Evolutionary conservation across 2,329 filamentous ascomycete species (phyloP), one percentile per base, ranked within the genome.

Genomic region (Pseudogymnoascus sp.): DNA sequence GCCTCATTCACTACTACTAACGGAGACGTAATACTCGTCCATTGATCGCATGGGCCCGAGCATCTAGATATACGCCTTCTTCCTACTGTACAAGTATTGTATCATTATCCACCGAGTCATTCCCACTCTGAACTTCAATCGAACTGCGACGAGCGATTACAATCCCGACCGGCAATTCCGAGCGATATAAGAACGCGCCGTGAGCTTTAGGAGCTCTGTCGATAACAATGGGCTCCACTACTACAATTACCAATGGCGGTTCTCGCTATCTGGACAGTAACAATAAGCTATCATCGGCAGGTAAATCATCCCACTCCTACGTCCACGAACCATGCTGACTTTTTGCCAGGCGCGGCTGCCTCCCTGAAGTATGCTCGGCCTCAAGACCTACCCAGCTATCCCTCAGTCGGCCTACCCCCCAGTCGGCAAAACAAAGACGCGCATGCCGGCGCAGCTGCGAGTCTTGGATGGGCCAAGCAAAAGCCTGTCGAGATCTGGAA

Each of bases 401-500:
- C 90, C 11, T 86, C 87, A 8, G 73, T 80, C 63, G 88, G 89
- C 38, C 79, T 91, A 42, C 58, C 58, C 4, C 35, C 35, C 2
- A 39, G 16, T n/a, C 25, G 45, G 8, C 72, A 79, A 58, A 77
- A 76, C 62, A 75, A 78, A 55, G 77, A 75, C 42, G 75, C 79
- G 60, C 90, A 90, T 62, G 90, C 90, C 64, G 84, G 87, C 66
- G 85, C 89, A 62, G 91, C 91, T 61, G 90, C 90, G 41, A 84
- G 82, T 60, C 78, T 93, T 52, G 90, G 90, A 60, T 89, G 90
- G 79, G 80, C 84, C 58, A 89, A 84, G 70, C 84, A 84, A 68
- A 89, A 84, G 70, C 73, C 84, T 2, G 78, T 86, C 60, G 82
- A 89, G 72, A 78, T 80, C 71, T 89, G 86, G 86, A 87, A 83